A percentile compares a stretch with the other conserved stretches of the same genome.
These are phyloP conservation scores for Nakazawaea wyomingensis DNA, from an alignment of 805 yeast species.

Conservation along the genomic window DNA sequence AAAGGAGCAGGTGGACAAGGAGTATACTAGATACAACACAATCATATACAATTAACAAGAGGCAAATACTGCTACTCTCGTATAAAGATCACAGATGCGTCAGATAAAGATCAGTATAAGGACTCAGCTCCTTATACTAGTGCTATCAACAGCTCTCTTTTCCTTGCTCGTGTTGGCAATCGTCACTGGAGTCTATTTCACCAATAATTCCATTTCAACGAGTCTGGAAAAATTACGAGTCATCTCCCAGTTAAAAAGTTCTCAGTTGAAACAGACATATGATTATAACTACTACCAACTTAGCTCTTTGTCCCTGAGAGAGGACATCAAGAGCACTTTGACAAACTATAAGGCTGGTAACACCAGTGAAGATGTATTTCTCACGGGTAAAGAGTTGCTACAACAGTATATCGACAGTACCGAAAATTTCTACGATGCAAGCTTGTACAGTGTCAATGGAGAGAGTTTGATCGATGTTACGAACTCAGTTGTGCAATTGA, in stretches of 20 bases:
- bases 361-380: slow-evolving; percentile 44
- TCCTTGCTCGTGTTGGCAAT: slow-evolving; percentile 70
- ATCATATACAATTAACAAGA: no score
- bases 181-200: slow-evolving; percentile 72
- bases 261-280: slow-evolving; percentile 70
- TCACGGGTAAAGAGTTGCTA: slow-evolving; percentile 38
- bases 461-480: slow-evolving; percentile 39
- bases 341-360: slow-evolving; percentile 70
- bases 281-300: slow-evolving; percentile 63
- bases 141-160: slow-evolving; percentile 60
- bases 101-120: slow-evolving; percentile 56
- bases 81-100: no score
- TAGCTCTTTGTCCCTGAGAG: slow-evolving; percentile 57
- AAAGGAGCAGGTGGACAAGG: no score
- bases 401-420: slow-evolving; percentile 63
- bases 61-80: no score
- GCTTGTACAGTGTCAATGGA: slow-evolving; percentile 60
- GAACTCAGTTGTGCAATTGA: slow-evolving; percentile 24
- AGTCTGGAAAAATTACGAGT: slow-evolving; percentile 70
- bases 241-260: slow-evolving; percentile 74
- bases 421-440: slow-evolving; percentile 56
- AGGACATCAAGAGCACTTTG: slow-evolving; percentile 54
- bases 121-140: slow-evolving; percentile 70
- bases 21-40: no score
- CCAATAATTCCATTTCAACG: slow-evolving; percentile 51